phyloP scores from a whole-genome alignment of 139 green algal species.

The Closterium sp. region DNA sequence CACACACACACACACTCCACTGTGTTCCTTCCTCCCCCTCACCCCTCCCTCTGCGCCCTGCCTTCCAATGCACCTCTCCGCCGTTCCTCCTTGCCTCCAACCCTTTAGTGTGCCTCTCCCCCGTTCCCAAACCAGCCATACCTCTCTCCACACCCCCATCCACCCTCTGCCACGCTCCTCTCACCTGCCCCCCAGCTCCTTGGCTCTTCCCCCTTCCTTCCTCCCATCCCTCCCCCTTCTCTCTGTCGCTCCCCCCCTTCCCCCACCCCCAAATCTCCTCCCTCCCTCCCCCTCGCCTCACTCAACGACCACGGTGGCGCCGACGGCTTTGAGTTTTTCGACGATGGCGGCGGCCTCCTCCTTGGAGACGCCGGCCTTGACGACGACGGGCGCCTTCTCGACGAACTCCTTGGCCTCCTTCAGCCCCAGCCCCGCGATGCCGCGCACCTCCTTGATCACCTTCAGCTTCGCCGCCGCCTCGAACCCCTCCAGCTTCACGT shows the following conservation, averaged over 20 bases:
- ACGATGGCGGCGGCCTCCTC: constrained; percentile 91
- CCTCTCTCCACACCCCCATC: too few relatives aligned
- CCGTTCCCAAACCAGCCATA: too few relatives aligned
- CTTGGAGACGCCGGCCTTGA: constrained; percentile 90
- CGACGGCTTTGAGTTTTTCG: constrained; percentile 83
- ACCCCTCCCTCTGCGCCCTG: too few relatives aligned
- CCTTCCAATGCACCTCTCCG: too few relatives aligned
- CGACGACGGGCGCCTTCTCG: constrained; percentile 86
- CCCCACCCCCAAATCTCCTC: too few relatives aligned
- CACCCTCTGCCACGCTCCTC: too few relatives aligned
- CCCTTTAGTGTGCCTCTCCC: too few relatives aligned
- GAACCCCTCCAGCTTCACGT: constrained; percentile 92
- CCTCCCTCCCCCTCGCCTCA: neutral
- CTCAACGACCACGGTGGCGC: constrained; percentile 43
- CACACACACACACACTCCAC: too few relatives aligned
- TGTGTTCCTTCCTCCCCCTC: too few relatives aligned
- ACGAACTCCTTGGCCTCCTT: constrained; percentile 99
- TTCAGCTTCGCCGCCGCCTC: constrained; percentile 93
- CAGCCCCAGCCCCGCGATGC: constrained; percentile 85
- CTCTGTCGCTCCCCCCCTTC: too few relatives aligned
- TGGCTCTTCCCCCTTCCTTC: neutral
- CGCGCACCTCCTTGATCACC: constrained; percentile 98
- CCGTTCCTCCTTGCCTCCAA: too few relatives aligned
- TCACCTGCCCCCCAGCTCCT: neutral
- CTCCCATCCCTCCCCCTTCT: neutral